Conservation (phyloP, 73 alveolate genomes). For the Paramecium tetraurelia region DNA sequence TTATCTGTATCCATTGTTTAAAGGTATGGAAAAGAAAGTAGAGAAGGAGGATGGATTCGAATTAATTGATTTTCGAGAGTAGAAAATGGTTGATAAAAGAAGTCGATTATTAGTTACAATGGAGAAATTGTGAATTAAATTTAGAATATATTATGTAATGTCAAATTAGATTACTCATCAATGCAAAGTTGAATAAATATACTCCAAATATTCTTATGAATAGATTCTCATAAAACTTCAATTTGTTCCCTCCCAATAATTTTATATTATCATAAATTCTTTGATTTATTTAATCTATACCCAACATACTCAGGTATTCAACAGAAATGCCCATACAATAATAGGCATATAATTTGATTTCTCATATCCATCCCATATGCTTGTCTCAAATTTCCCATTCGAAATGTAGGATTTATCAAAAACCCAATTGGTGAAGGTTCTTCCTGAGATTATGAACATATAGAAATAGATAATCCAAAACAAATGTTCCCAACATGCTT, state of each 20-base stretch:
- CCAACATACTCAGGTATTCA: constrained; percentile 4
- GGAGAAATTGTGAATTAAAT: constrained; percentile 30
- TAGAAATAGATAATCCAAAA: constrained; percentile 8
- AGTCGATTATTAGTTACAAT: constrained; percentile 58
- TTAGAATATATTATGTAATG: not conserved
- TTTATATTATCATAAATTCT: constrained; percentile 7
- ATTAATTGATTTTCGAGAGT: constrained; percentile 46
- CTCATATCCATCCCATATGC: not conserved
- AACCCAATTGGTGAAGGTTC: not conserved
- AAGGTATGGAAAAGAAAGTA: constrained; percentile 75
- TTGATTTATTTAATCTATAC: not conserved
- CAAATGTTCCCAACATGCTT: constrained; percentile 17
- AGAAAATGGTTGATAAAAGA: constrained; percentile 50
- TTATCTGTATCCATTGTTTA: constrained; percentile 91
- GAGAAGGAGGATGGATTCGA: constrained; percentile 59
- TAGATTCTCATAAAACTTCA: not conserved
- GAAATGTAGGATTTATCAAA: not conserved
- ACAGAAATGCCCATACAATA: not conserved
- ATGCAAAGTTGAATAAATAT: not conserved
- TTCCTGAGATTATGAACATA: not conserved
- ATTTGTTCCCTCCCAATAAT: not conserved
- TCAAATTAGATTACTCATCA: constrained; percentile 9
- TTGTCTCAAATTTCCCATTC: not conserved
- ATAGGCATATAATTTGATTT: not conserved
- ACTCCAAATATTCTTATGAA: not conserved